Percentiles rank a stretch among this genome's conserved stretches.
Conservation (phyloP, 1,284 basidiomycete genomes). For the Gymnopus androsaceus region DNA sequence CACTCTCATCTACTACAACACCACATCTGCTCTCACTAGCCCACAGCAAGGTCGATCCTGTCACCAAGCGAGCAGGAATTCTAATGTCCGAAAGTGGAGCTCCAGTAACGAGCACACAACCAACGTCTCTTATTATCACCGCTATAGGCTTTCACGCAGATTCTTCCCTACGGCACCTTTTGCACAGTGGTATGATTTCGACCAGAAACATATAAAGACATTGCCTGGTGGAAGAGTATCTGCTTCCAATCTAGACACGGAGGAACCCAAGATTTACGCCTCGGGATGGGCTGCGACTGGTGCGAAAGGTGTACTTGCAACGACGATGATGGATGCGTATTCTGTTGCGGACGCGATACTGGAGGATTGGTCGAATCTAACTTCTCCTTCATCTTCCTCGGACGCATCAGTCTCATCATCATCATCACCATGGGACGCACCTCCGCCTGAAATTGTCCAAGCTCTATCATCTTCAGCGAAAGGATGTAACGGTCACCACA, state of each 20-base stretch:
- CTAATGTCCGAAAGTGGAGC: constrained; percentile 47
- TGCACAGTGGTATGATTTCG: constrained; percentile 5
- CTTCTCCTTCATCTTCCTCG: constrained; percentile 5
- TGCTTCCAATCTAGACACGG: constrained; percentile 33
- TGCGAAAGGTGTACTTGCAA: constrained; percentile 89
- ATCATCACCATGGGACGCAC: constrained; percentile 41
- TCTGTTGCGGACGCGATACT: constrained; percentile 73
- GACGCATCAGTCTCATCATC: constrained; percentile 22
- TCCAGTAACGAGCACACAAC: constrained; percentile 41
- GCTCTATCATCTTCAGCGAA: constrained; percentile 46
- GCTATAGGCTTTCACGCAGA: constrained; percentile 87
- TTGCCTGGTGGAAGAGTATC: constrained; percentile 54
- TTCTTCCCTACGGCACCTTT: constrained; percentile 42
- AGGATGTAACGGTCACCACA: constrained; percentile 49
- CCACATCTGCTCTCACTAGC: constrained; percentile 49
- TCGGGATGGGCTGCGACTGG: constrained; percentile 95
- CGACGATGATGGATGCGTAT: constrained; percentile 95
- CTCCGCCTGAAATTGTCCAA: constrained; percentile 55
- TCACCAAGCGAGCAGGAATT: constrained; percentile 51
- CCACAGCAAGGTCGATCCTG: constrained; percentile 60
- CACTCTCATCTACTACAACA: constrained; percentile 15
- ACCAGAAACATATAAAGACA: constrained; percentile 52
- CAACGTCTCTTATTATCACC: constrained; percentile 83
- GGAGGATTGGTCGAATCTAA: constrained; percentile 43
- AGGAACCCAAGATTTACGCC: constrained; percentile 69